phyloP scores from a whole-genome alignment of 495 filamentous ascomycete genomes.

The Penicillium roqueforti region DNA sequence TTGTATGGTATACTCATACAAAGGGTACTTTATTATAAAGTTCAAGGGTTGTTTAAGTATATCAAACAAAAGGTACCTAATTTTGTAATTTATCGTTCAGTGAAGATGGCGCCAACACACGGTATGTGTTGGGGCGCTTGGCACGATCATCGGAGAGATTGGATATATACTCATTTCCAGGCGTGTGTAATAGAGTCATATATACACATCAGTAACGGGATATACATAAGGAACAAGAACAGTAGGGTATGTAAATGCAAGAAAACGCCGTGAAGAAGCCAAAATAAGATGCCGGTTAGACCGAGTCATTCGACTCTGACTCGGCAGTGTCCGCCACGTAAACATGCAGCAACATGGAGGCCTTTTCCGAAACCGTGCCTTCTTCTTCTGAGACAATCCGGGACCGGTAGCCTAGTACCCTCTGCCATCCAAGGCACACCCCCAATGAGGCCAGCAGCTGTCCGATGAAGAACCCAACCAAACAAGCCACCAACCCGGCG shows the following conservation, averaged over 20 bases:
- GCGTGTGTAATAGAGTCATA: not conserved
- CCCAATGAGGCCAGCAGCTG: conserved; percentile 33
- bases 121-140: too few relatives aligned
- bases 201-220: not conserved
- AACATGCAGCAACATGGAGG: conserved; percentile 13
- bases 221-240: not conserved
- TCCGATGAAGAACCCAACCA: conserved; percentile 41
- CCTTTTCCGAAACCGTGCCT: conserved; percentile 19
- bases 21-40: too few relatives aligned
- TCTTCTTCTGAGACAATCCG: conserved; percentile 12
- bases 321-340: conserved; percentile 6
- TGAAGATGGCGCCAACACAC: too few relatives aligned
- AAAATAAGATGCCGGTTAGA: not conserved
- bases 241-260: not conserved
- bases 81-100: too few relatives aligned
- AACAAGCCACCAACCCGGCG: conserved; percentile 38
- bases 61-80: too few relatives aligned
- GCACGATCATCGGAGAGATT: too few relatives aligned
- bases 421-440: conserved; percentile 13
- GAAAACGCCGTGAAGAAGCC: not conserved
- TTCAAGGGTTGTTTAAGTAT: too few relatives aligned
- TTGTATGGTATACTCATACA: too few relatives aligned
- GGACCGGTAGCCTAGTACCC: not conserved
- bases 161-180: not conserved
- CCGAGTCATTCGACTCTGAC: not conserved